Percentiles rank a stretch among this genome's conserved stretches.
Conservation (phyloP, 2,329 filamentous ascomycete species). For the Paracamarosporium sp. region DNA sequence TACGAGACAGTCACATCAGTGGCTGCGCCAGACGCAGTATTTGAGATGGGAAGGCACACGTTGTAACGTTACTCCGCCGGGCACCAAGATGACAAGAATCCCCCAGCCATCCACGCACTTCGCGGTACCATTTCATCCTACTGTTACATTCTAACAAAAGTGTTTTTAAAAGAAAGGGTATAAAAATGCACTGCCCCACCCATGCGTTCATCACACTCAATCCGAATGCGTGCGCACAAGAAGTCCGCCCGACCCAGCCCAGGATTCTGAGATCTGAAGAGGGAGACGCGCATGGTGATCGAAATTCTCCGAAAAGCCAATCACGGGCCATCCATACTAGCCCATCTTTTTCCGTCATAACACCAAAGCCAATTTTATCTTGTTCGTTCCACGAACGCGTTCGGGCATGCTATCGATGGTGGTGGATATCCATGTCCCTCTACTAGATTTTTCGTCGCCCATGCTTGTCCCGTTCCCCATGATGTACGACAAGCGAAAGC, state of each 20-base stretch:
- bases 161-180: slow-evolving; percentile 2
- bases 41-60: neutral
- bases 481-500: neutral
- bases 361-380: neutral
- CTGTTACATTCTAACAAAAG: slow-evolving; percentile 10
- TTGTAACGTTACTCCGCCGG: slow-evolving; percentile 6
- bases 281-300: neutral
- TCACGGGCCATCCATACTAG: neutral
- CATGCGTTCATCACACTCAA: neutral
- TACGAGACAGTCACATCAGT: neutral
- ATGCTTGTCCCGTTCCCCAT: neutral
- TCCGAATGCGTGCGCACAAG: neutral
- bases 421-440: neutral
- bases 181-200: neutral
- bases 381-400: neutral
- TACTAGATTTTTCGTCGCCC: neutral
- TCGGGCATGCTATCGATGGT: neutral
- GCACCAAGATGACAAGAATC: neutral
- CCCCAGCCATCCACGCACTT: neutral
- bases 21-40: neutral
- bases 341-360: neutral
- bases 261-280: neutral
- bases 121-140: neutral
- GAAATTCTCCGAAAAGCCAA: slow-evolving; percentile 25
- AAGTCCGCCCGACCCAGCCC: neutral